These are phyloP conservation scores for Moniliella sp. DNA, from an alignment of 1,284 basidiomycete genomes.

Conservation along the genomic window DNA sequence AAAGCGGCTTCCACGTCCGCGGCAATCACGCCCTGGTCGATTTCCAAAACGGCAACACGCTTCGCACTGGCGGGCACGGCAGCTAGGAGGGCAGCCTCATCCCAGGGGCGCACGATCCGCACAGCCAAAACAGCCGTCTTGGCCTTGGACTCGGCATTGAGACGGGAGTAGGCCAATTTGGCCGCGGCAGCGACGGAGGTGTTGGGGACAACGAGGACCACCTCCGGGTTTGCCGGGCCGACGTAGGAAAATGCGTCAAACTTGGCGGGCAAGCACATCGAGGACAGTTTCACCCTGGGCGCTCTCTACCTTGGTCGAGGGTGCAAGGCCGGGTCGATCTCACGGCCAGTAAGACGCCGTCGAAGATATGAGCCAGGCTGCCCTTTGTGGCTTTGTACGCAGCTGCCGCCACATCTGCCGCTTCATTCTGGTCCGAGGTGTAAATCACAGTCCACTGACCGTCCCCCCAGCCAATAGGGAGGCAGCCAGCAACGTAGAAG, in stretches of 20 bases:
- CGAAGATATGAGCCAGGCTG: conserved; percentile 29
- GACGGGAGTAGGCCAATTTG: conserved; percentile 14
- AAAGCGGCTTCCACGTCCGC: conserved; percentile 10
- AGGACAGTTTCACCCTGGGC: conserved; percentile 45
- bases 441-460: no score
- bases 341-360: conserved; percentile 25
- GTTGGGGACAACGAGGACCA: conserved; percentile 26
- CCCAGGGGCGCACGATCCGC: conserved; percentile 21
- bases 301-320: conserved; percentile 37
- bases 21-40: conserved; percentile 4
- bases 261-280: conserved; percentile 4
- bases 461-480: no score
- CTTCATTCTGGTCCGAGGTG: conserved; percentile 22
- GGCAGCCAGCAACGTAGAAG: no score
- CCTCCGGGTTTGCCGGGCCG: conserved; percentile 17
- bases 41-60: conserved; percentile 21
- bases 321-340: conserved; percentile 14
- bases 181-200: conserved; percentile 21
- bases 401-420: conserved; percentile 23
- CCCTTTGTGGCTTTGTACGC: conserved; percentile 13
- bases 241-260: conserved; percentile 21
- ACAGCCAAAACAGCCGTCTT: conserved; percentile 21
- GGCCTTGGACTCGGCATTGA: conserved; percentile 10
- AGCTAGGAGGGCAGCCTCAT: conserved; percentile 14
- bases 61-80: conserved; percentile 17